Evolutionary conservation across 257 asterid genomes (phyloP).

Genomic region (Datura wrightii): DNA sequence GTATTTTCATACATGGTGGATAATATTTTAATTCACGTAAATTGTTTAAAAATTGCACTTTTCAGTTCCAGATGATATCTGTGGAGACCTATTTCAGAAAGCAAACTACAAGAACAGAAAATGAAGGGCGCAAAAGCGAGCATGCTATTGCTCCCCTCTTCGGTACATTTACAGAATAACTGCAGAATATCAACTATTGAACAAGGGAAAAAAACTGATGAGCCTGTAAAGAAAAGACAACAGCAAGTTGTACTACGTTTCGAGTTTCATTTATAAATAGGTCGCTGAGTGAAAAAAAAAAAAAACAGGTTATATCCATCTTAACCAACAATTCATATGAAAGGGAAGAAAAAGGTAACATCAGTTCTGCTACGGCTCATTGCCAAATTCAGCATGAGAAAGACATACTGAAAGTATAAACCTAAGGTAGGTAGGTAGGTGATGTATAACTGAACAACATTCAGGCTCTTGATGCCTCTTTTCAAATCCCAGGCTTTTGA

Average conservation of each 20-base stretch:
- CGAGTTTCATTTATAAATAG: constrained; percentile 19
- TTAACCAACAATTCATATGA: not conserved
- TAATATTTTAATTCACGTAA: not conserved
- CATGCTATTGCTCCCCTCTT: not conserved
- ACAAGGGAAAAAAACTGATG: not conserved
- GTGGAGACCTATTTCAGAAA: not conserved
- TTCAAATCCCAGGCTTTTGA: not conserved
- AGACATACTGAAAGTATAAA: constrained; percentile 21
- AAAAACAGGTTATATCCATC: not conserved
- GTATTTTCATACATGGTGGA: not conserved
- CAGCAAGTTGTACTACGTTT: constrained; percentile 3
- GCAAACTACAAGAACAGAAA: constrained; percentile 12
- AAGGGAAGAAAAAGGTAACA: not conserved
- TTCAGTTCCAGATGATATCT: not conserved
- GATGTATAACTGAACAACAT: constrained; percentile 26
- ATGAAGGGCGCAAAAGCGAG: not conserved
- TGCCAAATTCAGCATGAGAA: constrained; percentile 23
- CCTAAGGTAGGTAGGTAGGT: constrained; percentile 1
- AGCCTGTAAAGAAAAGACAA: not conserved
- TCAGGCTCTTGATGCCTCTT: constrained; percentile 14
- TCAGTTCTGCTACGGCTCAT: not conserved
- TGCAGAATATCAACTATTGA: not conserved
- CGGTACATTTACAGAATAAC: not conserved
- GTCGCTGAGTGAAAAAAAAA: not conserved
- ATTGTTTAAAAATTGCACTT: not conserved